Evolutionary conservation across 2,329 filamentous ascomycete species (phyloP), one percentile per base, ranked within the genome.

Genomic region (Cladosporium austrohemisphaericum): DNA sequence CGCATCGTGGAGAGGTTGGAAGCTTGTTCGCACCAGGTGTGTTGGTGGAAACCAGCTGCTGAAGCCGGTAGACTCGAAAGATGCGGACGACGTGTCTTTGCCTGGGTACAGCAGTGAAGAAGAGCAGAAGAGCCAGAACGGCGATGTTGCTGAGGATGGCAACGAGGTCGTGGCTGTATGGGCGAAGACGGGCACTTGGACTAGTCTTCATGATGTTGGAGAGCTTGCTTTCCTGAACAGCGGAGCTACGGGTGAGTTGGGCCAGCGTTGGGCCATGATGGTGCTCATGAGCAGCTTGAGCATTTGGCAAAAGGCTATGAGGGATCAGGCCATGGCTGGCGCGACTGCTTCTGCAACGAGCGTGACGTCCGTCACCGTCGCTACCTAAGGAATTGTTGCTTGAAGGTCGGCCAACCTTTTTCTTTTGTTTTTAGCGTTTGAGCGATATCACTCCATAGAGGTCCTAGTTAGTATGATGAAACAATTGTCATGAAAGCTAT

Each of bases 111-210:
- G 40, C 43, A 50, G 14, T 43, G 38, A 31, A 41, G 40, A 40
- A 41, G 45, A 36, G 52, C 29, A 26, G 48, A 48, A 32, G 11
- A 18, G 8, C 22, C 10, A 16, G 32, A 3, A n/a, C n/a, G 37
- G 18, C 37, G 18, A 23, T 28, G 37, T 9, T 4, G 10, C n/a
- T 28, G 37, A 6, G 22, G 56, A 53, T 40, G 56, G 54, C 10
- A 53, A 53, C 20, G 56, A 58, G 33, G 47, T 54, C 7, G 54
- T 58, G 1, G 54, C 56, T 9, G 56, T 54, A 3, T 57, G 52
- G 52, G 55, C 54, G 13, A 53, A 55, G n/a, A 52, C 51, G 13
- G 45, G 43, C 41, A 47, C 47, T 19, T 52, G 48, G 49, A 55
- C 49, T 18, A 58, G 53, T 44, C 52, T 45, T 7, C 41, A 49